These are phyloP conservation scores for Selaginella tamariscina DNA, from an alignment of 75 land plant species.

Conservation along the genomic window DNA sequence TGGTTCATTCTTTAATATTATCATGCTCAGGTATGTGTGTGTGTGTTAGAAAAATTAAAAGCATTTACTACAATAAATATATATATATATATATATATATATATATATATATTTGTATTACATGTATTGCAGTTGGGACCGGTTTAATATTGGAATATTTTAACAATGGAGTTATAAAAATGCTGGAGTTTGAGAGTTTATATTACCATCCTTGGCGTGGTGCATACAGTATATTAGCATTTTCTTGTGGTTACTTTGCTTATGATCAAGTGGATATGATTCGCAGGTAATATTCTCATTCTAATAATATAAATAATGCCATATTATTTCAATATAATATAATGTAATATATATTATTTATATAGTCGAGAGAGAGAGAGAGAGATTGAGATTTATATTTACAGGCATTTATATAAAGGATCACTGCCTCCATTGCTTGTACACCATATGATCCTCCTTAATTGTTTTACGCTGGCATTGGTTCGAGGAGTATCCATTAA, in stretches of 20 bases:
- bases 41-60: not conserved
- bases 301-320: no score
- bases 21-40: slow-evolving; percentile 42
- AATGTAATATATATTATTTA: no score
- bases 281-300: no score
- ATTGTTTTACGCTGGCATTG: slow-evolving; percentile 77
- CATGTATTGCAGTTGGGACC: slow-evolving; percentile 46
- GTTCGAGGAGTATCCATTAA: slow-evolving; percentile 65
- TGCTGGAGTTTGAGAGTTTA: slow-evolving; percentile 67
- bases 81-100: not conserved
- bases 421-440: slow-evolving; percentile 55
- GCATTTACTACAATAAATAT: not conserved
- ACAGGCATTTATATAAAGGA: slow-evolving; percentile 56
- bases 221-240: slow-evolving; percentile 48
- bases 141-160: slow-evolving; percentile 39
- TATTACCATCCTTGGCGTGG: slow-evolving; percentile 48
- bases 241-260: slow-evolving; percentile 93
- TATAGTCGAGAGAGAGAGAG: no score
- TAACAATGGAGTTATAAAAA: slow-evolving; percentile 25
- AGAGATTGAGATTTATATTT: no score
- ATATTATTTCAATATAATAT: no score
- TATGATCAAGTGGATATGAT: slow-evolving; percentile 96
- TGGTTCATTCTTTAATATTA: slow-evolving; percentile 60
- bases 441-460: slow-evolving; percentile 73
- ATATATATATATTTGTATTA: not conserved